Percentiles rank a stretch among this genome's conserved stretches.
Conservation (phyloP, 257 asterid genomes). For the Solanum neorickii region DNA sequence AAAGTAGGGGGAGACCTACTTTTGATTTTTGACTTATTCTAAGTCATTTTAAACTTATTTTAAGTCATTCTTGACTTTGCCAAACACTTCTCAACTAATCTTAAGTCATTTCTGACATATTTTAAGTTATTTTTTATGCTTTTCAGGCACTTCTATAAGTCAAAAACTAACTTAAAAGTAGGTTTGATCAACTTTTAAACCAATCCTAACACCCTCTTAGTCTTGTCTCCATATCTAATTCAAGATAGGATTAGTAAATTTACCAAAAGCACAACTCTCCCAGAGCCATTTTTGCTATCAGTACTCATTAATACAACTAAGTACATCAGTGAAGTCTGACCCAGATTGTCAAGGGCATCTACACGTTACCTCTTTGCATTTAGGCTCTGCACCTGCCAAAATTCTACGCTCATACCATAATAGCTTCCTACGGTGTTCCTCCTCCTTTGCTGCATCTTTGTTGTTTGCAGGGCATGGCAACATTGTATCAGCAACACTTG, state of each 20-base stretch:
- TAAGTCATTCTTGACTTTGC: too few species aligned
- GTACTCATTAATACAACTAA: not conserved
- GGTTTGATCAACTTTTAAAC: too few species aligned
- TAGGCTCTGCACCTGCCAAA: constrained; percentile 16
- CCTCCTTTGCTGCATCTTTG: not conserved
- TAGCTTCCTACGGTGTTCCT: constrained; percentile 34
- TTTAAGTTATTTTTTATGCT: too few species aligned
- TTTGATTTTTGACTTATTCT: too few species aligned
- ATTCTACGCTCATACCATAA: constrained; percentile 51
- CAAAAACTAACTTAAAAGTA: too few species aligned
- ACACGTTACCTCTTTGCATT: constrained; percentile 42
- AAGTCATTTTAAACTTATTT: too few species aligned
- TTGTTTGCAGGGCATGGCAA: constrained; percentile 42
- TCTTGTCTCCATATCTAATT: not conserved
- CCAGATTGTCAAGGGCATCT: not conserved
- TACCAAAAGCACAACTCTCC: not conserved
- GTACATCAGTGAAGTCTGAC: not conserved
- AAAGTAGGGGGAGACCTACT: too few species aligned
- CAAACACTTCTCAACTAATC: too few species aligned
- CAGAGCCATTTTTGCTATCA: not conserved
- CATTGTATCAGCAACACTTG: constrained; percentile 52
- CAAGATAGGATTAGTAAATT: not conserved
- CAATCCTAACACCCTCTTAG: not conserved
- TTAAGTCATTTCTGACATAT: too few species aligned
- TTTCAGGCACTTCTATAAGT: too few species aligned